Conservation (phyloP, 805 yeast genomes). For the Ogataea dorogensis region DNA sequence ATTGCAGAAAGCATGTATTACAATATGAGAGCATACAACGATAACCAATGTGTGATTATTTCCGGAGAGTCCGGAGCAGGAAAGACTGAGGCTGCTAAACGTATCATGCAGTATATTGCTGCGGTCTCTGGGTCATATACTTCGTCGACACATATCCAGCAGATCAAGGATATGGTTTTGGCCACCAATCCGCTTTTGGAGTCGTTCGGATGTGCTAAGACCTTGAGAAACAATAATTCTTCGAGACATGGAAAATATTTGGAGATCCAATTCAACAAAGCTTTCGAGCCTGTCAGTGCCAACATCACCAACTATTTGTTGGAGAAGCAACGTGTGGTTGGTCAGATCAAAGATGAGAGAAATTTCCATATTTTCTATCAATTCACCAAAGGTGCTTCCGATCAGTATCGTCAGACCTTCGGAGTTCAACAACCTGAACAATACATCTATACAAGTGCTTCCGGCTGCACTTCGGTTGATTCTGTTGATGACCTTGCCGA, state of each 20-base stretch:
- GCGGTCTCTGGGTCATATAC: slow-evolving; percentile 73
- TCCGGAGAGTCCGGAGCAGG: slow-evolving; percentile 99
- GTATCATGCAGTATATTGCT: slow-evolving; percentile 96
- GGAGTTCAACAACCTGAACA: slow-evolving; percentile 96
- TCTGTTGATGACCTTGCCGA: slow-evolving; percentile 84
- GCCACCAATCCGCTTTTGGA: slow-evolving; percentile 94
- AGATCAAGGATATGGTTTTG: slow-evolving; percentile 93
- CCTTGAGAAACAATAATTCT: slow-evolving; percentile 83
- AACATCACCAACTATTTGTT: slow-evolving; percentile 91
- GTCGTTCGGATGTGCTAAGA: slow-evolving; percentile 92
- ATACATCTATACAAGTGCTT: slow-evolving; percentile 81
- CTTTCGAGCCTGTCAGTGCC: slow-evolving; percentile 89
- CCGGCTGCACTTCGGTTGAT: slow-evolving; percentile 81
- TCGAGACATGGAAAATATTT: slow-evolving; percentile 92
- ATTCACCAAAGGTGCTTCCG: slow-evolving; percentile 87
- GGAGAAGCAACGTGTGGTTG: slow-evolving; percentile 96
- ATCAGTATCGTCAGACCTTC: slow-evolving; percentile 72
- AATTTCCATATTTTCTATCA: slow-evolving; percentile 97
- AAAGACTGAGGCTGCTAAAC: slow-evolving; percentile 95
- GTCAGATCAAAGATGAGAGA: slow-evolving; percentile 88
- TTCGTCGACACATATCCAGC: slow-evolving; percentile 67
- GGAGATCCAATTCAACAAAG: slow-evolving; percentile 81
- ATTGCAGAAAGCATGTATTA: slow-evolving; percentile 97
- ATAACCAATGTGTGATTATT: slow-evolving; percentile 94
- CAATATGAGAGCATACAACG: slow-evolving; percentile 89